These are phyloP conservation scores for Fusarium sp. DNA, from an alignment of 2,329 filamentous ascomycete genomes.

Conservation along the genomic window DNA sequence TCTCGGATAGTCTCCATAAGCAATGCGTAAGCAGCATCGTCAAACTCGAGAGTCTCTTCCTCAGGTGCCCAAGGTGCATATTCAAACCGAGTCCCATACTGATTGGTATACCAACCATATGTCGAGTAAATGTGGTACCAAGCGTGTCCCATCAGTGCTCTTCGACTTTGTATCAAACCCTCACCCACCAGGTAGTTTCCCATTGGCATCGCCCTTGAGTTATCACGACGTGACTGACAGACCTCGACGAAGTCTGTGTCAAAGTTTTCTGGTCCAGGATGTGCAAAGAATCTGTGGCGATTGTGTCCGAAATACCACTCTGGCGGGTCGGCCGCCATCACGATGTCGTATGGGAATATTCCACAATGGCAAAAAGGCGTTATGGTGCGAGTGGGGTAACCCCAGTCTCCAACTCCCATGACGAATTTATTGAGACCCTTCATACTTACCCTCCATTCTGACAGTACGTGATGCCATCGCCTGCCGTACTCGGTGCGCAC, in stretches of 20 bases:
- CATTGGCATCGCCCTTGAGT: rapidly evolving
- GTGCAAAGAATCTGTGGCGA: neutral
- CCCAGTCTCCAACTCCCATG: neutral
- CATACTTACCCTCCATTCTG: neutral
- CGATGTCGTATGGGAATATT: no score
- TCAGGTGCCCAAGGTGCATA: no score
- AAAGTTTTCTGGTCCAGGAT: rapidly evolving
- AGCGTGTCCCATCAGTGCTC: neutral
- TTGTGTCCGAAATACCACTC: neutral
- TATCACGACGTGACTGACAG: rapidly evolving
- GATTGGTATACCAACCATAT: neutral
- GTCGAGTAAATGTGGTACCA: rapidly evolving
- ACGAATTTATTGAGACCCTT: neutral
- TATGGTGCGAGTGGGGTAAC: neutral
- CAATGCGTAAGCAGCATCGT: neutral
- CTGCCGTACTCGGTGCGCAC: neutral
- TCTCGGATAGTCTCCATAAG: neutral
- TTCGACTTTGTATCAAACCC: rapidly evolving
- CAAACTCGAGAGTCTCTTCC: rapidly evolving
- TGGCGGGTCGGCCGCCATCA: neutral
- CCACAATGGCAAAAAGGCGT: no score
- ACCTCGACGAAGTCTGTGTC: rapidly evolving
- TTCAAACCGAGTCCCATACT: no score
- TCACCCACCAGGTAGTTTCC: neutral
- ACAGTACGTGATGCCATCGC: neutral